Conservation (phyloP, 345 rosid genomes). For the Eucalyptus regnans region DNA sequence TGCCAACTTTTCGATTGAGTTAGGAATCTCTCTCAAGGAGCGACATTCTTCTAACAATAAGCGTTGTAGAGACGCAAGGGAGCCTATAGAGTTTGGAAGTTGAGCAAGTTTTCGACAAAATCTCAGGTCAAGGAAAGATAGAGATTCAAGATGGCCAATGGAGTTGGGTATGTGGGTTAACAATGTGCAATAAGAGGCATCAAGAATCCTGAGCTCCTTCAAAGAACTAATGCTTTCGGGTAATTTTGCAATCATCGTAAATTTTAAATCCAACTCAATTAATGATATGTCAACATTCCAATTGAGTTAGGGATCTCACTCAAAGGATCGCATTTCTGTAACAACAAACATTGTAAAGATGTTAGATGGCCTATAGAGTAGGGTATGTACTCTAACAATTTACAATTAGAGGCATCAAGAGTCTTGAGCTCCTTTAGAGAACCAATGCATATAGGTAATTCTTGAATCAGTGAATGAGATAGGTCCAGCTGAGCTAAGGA, state of each 20-base stretch:
- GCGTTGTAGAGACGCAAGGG: too few relatives aligned
- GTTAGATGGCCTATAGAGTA: background rate
- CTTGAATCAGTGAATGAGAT: too few relatives aligned
- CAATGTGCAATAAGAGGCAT: background rate
- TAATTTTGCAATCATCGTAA: too few relatives aligned
- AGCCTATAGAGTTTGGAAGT: too few relatives aligned
- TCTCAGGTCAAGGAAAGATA: background rate
- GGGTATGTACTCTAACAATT: rapidly evolving
- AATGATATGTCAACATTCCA: background rate
- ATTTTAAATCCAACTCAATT: too few relatives aligned
- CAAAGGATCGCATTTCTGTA: rapidly evolving
- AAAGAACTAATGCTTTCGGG: background rate
- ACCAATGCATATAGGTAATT: too few relatives aligned
- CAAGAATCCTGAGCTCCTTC: background rate
- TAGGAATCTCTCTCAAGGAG: too few relatives aligned
- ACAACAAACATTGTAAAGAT: rapidly evolving
- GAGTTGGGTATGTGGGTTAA: background rate
- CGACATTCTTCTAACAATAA: too few relatives aligned
- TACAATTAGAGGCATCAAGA: background rate
- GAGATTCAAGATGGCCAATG: background rate
- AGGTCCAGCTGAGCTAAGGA: rapidly evolving
- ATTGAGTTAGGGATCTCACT: background rate
- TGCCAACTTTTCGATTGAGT: too few relatives aligned
- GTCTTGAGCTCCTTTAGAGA: background rate
- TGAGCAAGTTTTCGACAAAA: too few relatives aligned